Evolutionary conservation across 495 filamentous ascomycete species (phyloP).

Genomic region (Aspergillus baeticus): DNA sequence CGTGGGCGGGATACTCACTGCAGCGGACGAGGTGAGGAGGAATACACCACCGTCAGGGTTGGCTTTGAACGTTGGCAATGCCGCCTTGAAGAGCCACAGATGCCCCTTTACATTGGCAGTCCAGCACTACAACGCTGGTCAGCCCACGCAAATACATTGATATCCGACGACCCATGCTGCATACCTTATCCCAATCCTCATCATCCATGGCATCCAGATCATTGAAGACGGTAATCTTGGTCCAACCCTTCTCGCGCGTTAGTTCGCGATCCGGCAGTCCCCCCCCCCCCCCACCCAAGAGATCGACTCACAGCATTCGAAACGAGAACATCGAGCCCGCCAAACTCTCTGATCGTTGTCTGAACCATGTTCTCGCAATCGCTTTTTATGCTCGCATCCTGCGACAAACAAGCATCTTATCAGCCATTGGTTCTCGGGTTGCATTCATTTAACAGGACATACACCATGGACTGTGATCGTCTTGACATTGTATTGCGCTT

Average conservation of each 20-base stretch:
- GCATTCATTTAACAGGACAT: slow-evolving; percentile 22
- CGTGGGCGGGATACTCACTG: slow-evolving; percentile 30
- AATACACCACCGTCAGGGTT: slow-evolving; percentile 70
- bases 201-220: slow-evolving; percentile 62
- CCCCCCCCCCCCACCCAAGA: not conserved
- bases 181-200: slow-evolving; percentile 70
- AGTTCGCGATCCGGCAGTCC: not conserved
- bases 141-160: not conserved
- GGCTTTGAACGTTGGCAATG: slow-evolving; percentile 61
- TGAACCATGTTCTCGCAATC: slow-evolving; percentile 56
- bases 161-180: not conserved
- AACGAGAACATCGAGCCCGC: slow-evolving; percentile 68
- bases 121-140: slow-evolving; percentile 54
- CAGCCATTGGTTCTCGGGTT: not conserved
- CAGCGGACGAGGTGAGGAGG: slow-evolving; percentile 66
- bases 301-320: slow-evolving; percentile 63
- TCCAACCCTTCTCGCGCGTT: slow-evolving; percentile 56
- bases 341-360: slow-evolving; percentile 55
- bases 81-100: slow-evolving; percentile 59
- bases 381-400: slow-evolving; percentile 58
- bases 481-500: slow-evolving; percentile 53
- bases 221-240: slow-evolving; percentile 59
- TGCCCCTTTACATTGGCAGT: slow-evolving; percentile 68
- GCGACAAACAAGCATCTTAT: not conserved
- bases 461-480: slow-evolving; percentile 58